Evolutionary conservation across 108 stramenopile genomes (phyloP), one percentile per base, ranked within the genome.

Genomic region (Fragilariopsis cylindrus): DNA sequence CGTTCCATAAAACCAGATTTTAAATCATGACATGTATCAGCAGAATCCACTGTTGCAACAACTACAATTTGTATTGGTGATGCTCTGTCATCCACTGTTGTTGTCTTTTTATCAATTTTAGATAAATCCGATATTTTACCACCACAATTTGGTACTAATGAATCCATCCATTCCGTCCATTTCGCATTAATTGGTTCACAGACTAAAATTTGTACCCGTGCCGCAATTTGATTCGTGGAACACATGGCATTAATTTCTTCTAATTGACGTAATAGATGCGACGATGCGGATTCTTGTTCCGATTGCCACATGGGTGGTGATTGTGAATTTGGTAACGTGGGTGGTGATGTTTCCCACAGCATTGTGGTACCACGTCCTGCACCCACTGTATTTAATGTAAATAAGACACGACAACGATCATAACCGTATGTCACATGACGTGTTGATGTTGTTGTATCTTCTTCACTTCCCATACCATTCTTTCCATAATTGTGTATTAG

Each of bases 161-260:
- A 80, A 73, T 94, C 93, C 88, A 91, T 90, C 93, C 93, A 94
- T 72, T 94, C 93, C 4, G 89, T 92, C 93, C 93, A 94, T 9
- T 78, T 71, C 13, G 87, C 89, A 18, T 87, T 80, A 73, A 94
- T 94, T 11, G 90, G 90, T 56, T 94, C 93, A 72, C 93, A 94
- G 19, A 94, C 93, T 65, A 94, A 62, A 9, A 94, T 73, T 78
- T 92, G 91, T 6, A 94, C 87, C 13, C 93, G 82, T 30, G 90
- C 91, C 7, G 93, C 93, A 67, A 94, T 86, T 69, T 82, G 74
- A 50, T 89, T 91, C 41, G 93, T 90, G 3, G 86, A 90, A 62
- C 93, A 94, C 93, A 94, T 90, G 70, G 85, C 82, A 80, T 94
- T 85, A 68, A 94, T 90, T 60, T 94, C 93, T 76, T 90, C 72